phyloP scores from a whole-genome alignment of 768 basidiomycete genomes.

The Tylopilus subfusipes region DNA sequence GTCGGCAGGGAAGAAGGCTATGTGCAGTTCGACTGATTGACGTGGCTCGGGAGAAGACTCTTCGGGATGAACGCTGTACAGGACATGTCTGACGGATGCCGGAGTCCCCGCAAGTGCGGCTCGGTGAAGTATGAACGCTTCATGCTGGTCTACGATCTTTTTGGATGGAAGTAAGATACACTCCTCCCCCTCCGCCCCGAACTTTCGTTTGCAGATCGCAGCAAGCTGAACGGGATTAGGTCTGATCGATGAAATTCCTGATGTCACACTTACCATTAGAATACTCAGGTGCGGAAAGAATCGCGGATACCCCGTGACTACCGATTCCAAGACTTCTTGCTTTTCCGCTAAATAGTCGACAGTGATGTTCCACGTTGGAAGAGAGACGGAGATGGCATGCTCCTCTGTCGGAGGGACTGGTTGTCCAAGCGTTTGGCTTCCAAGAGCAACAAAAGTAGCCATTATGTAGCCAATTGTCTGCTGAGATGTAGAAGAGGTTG shows the following conservation, averaged over 20 bases:
- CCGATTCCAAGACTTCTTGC: constrained; percentile 66
- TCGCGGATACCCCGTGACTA: constrained; percentile 90
- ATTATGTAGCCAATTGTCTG: too few species aligned
- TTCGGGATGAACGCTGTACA: constrained; percentile 67
- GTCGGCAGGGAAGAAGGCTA: constrained; percentile 69
- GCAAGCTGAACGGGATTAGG: constrained; percentile 56
- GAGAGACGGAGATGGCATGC: too few species aligned
- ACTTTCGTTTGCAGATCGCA: constrained; percentile 69
- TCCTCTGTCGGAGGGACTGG: constrained; percentile 65
- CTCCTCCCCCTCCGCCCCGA: constrained; percentile 63
- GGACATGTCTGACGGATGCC: too few species aligned
- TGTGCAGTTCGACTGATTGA: constrained; percentile 63
- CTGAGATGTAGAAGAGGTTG: too few species aligned
- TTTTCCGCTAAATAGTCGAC: constrained; percentile 93
- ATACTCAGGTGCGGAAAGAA: constrained; percentile 91
- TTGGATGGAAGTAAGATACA: constrained; percentile 80
- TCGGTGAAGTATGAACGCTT: constrained; percentile 63
- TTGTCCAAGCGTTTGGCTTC: too few species aligned
- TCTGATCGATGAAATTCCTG: too few species aligned
- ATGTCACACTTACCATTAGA: constrained; percentile 58
- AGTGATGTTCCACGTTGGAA: too few species aligned
- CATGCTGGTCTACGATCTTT: constrained; percentile 67
- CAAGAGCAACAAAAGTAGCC: not conserved
- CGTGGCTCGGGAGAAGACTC: constrained; percentile 32
- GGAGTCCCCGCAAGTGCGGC: too few species aligned